These are phyloP conservation scores for Paxillus rubicundulus DNA, from an alignment of 768 basidiomycete genomes.

Conservation along the genomic window DNA sequence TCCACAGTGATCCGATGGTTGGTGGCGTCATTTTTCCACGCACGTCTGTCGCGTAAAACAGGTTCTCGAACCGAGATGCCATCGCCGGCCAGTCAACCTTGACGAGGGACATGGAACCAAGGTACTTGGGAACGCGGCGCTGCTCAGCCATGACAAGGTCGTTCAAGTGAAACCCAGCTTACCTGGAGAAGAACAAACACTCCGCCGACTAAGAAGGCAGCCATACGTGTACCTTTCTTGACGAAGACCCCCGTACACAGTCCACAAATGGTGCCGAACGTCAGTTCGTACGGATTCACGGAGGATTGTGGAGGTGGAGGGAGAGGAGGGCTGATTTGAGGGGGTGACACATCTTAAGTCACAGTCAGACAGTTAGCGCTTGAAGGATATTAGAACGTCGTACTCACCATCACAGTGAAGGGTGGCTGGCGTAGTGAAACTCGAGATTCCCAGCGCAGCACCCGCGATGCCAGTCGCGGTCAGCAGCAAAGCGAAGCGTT, in stretches of 20 bases:
- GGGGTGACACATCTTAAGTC: conserved; percentile 8
- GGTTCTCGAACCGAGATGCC: conserved; percentile 63
- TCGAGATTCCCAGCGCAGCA: conserved; percentile 45
- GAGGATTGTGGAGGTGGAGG: conserved; percentile 64
- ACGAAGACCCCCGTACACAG: conserved; percentile 90
- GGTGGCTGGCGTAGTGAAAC: conserved; percentile 29
- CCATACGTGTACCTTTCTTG: conserved; percentile 86
- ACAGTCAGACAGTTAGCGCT: neutral
- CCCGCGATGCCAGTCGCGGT: conserved; percentile 37
- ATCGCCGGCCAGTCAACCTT: conserved; percentile 78
- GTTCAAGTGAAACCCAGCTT: conserved; percentile 14
- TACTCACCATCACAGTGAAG: conserved; percentile 56
- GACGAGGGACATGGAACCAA: conserved; percentile 68
- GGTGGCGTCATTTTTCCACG: conserved; percentile 57
- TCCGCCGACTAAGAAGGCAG: conserved; percentile 87
- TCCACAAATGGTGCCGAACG: conserved; percentile 87
- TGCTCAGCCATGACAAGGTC: conserved; percentile 3
- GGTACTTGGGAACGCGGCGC: conserved; percentile 55
- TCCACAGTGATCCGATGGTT: conserved; percentile 63
- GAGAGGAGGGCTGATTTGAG: conserved; percentile 11
- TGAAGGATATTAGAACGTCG: neutral
- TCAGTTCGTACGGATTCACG: conserved; percentile 76
- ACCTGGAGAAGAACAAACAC: conserved; percentile 91
- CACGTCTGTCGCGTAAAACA: conserved; percentile 65
- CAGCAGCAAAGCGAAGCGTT: conserved; percentile 17